Evolutionary conservation across 108 stramenopile species (phyloP), one percentile per base, ranked within the genome.

Genomic region (Pinguiococcus pyrenoidosus): DNA sequence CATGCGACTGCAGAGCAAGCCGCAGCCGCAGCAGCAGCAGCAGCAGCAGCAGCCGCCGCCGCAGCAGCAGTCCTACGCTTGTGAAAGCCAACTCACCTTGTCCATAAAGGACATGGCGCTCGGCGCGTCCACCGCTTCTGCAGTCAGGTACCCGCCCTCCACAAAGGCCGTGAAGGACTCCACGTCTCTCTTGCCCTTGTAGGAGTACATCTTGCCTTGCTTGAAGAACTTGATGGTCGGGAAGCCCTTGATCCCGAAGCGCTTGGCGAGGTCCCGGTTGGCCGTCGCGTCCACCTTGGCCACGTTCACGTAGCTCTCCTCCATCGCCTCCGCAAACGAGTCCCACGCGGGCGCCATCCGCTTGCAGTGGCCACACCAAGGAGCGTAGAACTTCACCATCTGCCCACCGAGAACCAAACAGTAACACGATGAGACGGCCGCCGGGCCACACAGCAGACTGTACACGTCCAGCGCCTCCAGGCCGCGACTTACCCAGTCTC

Each of bases 291-390:
- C 67, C 12, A 68, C 64, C 52, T 68, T 68, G 44, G 49, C 67
- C n/a, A 68, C 64, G 40, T 68, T 68, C 33, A 68, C 64, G 6
- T 44, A 37, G 10, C 62, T 34, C 38, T 29, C 67, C 46, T 45
- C 38, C 2, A 68, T 26, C 59, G 26, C 49, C 40, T 25, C 49
- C 18, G 67, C 67, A 2, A 68, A 37, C 56, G 43, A 41, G 4
- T 52, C 64, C 56, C 57, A 68, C 3, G 59, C n/a, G 5, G 59
- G 59, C n/a, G 44, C 65, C 25, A 68, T 29, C 45, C 45, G 51
- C 52, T 64, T 60, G 65, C 67, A 68, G 35, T 68, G 67, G 9
- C 64, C 67, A 54, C 66, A 68, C 66, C 66, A 64, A 13, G 66
- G 64, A 28, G 66, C 62, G 40, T 65, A 68, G 52, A 68, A 68